These are phyloP conservation scores for Ogataea henricii DNA, from an alignment of 805 yeast species.

Conservation along the genomic window DNA sequence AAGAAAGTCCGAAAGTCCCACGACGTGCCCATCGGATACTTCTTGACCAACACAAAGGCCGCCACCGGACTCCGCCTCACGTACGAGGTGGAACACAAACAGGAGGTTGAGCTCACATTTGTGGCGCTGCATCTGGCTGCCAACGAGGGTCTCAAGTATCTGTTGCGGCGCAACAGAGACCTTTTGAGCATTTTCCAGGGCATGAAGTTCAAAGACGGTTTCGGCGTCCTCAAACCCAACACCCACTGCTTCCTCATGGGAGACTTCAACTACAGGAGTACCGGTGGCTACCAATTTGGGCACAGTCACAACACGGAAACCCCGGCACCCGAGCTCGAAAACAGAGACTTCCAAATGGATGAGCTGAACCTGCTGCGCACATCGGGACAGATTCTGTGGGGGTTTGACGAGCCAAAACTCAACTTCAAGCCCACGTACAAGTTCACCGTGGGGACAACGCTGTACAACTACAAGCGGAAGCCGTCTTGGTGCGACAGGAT, in stretches of 20 bases:
- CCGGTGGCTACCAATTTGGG: conserved; percentile 22
- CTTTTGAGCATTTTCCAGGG: conserved; percentile 50
- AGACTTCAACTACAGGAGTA: conserved; percentile 78
- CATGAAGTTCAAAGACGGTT: conserved; percentile 60
- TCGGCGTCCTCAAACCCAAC: conserved; percentile 50
- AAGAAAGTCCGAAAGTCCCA: conserved; percentile 24
- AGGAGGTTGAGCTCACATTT: conserved; percentile 52
- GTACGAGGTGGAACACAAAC: conserved; percentile 27
- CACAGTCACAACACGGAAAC: no score
- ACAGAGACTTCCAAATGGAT: conserved; percentile 37
- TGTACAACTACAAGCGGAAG: conserved; percentile 56
- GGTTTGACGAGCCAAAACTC: conserved; percentile 68
- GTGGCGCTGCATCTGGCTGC: conserved; percentile 77
- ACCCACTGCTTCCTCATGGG: conserved; percentile 76
- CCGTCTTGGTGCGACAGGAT: conserved; percentile 95
- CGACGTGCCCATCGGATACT: conserved; percentile 54
- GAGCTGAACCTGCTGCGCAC: conserved; percentile 49
- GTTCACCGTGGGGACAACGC: conserved; percentile 46
- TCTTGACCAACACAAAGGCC: conserved; percentile 71
- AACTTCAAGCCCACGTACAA: conserved; percentile 82
- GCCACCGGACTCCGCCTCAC: conserved; percentile 62
- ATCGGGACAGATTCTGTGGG: conserved; percentile 51
- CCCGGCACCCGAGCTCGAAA: conserved; percentile 11
- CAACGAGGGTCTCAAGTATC: conserved; percentile 60
- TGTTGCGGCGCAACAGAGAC: conserved; percentile 54